Percentiles rank a stretch among this genome's conserved stretches.
Evolutionary conservation across 257 asterid species (phyloP).

Genomic region (Fraxinus pennsylvanica): DNA sequence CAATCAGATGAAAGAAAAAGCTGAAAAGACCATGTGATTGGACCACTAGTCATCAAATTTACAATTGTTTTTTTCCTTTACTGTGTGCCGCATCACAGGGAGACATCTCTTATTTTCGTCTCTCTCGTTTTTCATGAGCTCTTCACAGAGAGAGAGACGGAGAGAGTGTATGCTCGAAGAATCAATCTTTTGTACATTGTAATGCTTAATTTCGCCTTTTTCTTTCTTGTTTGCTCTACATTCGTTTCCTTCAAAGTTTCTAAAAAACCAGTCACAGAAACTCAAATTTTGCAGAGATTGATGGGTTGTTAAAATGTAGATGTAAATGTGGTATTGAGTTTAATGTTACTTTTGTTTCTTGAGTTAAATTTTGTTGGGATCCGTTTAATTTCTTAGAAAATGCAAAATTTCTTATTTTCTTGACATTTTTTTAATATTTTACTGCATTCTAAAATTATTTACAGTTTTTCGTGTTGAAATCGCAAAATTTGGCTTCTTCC

Average conservation of each 20-base stretch:
- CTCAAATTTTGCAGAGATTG: constrained; percentile 10
- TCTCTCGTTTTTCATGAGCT: not conserved
- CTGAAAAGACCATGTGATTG: not conserved
- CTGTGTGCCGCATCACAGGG: not conserved
- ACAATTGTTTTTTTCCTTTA: not conserved
- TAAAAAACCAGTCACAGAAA: not conserved
- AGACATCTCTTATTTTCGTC: not conserved
- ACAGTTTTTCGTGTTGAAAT: not conserved
- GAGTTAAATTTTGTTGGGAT: constrained; percentile 29
- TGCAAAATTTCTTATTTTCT: constrained; percentile 24
- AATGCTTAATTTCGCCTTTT: constrained; percentile 24
- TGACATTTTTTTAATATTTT: constrained; percentile 12
- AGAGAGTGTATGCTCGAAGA: constrained; percentile 30
- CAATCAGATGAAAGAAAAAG: not conserved
- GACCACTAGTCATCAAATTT: not conserved
- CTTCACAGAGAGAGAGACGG: constrained; percentile 32
- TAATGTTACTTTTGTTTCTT: not conserved
- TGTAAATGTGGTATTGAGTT: not conserved
- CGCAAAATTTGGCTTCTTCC: not conserved
- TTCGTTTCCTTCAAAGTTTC: not conserved
- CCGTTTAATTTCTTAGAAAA: constrained; percentile 29
- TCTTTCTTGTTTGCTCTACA: constrained; percentile 17
- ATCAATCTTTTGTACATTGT: constrained; percentile 40
- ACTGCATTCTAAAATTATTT: constrained; percentile 12
- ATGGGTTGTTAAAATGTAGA: not conserved